Conservation (phyloP, 2,329 filamentous ascomycete species). For the Cercospora janseana region DNA sequence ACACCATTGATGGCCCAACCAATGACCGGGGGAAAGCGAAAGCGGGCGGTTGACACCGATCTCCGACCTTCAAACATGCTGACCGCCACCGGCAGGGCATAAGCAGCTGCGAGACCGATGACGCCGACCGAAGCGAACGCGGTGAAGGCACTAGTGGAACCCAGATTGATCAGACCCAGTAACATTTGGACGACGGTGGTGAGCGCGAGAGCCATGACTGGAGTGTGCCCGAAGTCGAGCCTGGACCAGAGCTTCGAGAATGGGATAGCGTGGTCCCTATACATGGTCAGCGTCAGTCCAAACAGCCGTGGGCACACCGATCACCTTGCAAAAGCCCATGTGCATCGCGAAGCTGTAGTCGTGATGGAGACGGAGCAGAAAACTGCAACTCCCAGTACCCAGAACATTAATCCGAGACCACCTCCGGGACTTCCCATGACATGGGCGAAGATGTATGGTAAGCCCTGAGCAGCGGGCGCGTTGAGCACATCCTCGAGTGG, state of each 20-base stretch:
- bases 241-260: conserved; percentile 40
- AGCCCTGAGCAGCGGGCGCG: conserved; percentile 49
- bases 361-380: conserved; percentile 57
- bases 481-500: conserved; percentile 47
- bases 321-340: conserved; percentile 45
- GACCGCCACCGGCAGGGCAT: conserved; percentile 54
- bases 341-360: conserved; percentile 49
- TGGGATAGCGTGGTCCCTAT: conserved; percentile 44
- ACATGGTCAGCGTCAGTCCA: not conserved
- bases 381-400: conserved; percentile 51
- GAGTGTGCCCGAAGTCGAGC: conserved; percentile 42
- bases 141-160: conserved; percentile 49
- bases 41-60: conserved; percentile 20
- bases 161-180: conserved; percentile 52
- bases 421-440: conserved; percentile 53
- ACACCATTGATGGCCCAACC: conserved; percentile 30
- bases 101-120: conserved; percentile 56
- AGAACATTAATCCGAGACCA: conserved; percentile 49
- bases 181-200: conserved; percentile 50
- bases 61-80: conserved; percentile 39
- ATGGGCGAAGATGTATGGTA: conserved; percentile 52
- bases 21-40: conserved; percentile 36
- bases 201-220: conserved; percentile 45
- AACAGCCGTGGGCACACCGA: conserved; percentile 6
- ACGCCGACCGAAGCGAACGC: conserved; percentile 56